Percentiles rank a stretch among this genome's conserved stretches.
phyloP scores from a whole-genome alignment of 208 protist genomes.

The Porcisia deanei region DNA sequence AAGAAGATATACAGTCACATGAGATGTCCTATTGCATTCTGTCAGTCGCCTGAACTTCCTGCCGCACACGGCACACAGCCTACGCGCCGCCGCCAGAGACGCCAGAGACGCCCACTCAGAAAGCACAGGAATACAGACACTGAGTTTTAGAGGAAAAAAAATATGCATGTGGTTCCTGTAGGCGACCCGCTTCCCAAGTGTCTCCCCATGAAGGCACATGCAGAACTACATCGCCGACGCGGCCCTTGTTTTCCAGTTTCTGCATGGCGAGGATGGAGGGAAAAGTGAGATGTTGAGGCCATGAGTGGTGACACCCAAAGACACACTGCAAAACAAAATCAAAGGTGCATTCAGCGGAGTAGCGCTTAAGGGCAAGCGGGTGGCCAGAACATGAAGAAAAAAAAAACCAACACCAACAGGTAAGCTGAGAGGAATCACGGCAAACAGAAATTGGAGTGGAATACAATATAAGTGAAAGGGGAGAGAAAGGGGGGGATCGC shows the following conservation, averaged over 20 bases:
- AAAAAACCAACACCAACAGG: neutral
- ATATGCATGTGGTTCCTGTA: neutral
- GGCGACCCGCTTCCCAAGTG: neutral
- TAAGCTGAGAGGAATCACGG: slow-evolving; percentile 3
- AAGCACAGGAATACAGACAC: neutral
- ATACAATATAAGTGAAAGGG: neutral
- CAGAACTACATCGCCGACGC: neutral
- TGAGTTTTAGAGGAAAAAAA: no score
- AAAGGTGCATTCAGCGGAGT: neutral
- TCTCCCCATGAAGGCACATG: neutral
- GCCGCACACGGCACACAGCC: neutral
- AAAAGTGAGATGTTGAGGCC: neutral
- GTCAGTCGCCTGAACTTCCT: neutral
- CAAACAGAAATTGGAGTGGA: slow-evolving; percentile 1
- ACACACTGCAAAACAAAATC: neutral
- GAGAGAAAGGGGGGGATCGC: no score
- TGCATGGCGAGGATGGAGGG: neutral
- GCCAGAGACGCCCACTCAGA: neutral
- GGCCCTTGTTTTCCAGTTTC: neutral
- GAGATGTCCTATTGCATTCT: neutral
- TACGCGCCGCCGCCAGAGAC: neutral
- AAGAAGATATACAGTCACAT: neutral
- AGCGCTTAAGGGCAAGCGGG: neutral
- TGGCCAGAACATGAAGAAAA: neutral
- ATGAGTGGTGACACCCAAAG: neutral